Base-by-base conservation (phyloP, 805 yeast species). In the Wickerhamiella galacta region DNA sequence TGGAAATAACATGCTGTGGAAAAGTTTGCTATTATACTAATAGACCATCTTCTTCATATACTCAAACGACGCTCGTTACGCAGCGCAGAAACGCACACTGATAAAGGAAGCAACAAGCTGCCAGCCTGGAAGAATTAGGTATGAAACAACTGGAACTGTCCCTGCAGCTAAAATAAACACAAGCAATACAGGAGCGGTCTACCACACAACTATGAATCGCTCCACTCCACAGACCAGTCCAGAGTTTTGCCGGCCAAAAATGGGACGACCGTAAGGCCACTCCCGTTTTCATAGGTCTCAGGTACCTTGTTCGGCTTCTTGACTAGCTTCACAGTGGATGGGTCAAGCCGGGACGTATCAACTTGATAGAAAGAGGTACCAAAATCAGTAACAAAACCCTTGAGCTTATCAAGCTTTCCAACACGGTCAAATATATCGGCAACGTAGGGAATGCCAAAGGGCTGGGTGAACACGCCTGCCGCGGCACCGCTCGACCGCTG, bases 391-490 rank as follows among this genome's bases (percentile, higher is more conserved):
- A 81, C 94, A 53, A 90, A 90, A 20, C 60, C 68, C 46, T 67
- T 72, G 44, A 90, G 61, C 36, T 68, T 68, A 28, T 75, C 75
- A 28, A 90, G 57, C 39, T 72, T 68, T 10, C 67, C 73, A 14
- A 57, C 64, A 34, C 63, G 54, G 18, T 79, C 93, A 48, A 92
- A 90, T 1, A 79, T 70, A 53, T 85, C 77, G 3, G 96, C 95
- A 18, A 90, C 58, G 43, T 87, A 90, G 6, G 83, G 63, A 14
- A 90, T 55, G 2, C 78, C 93, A 45, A 70, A 70, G 16, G 80
- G 68, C 54, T 90, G 98, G 2, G 96, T 80, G 57, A 69, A 90
- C 6, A 90, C 95, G 49, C 99, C 99, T n/a, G 99, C 99, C 48
- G 95, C 82, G 12, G 87, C 95, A 16, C 85, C 87, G 23, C 63